phyloP scores from a whole-genome alignment of 768 basidiomycete species.

The Pleurotus tuoliensis region DNA sequence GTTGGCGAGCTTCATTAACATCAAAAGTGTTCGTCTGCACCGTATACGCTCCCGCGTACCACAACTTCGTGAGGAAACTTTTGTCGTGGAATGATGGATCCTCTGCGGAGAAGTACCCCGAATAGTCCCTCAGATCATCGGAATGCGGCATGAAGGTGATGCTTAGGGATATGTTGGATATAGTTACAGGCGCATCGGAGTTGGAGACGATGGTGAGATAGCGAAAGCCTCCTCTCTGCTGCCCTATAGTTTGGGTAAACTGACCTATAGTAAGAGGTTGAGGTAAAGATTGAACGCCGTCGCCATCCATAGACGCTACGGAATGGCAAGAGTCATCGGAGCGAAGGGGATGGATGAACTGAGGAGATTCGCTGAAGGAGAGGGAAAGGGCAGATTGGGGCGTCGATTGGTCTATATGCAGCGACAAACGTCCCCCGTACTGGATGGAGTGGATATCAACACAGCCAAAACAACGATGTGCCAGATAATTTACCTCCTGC shows the following conservation, averaged over 20 bases:
- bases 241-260: constrained; percentile 30
- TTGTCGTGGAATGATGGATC: constrained; percentile 40
- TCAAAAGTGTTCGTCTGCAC: constrained; percentile 48
- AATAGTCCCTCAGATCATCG: constrained; percentile 40
- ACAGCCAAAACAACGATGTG: not conserved
- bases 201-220: constrained; percentile 43
- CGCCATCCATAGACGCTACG: constrained; percentile 20
- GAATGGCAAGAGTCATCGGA: constrained; percentile 38
- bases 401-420: constrained; percentile 23
- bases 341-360: constrained; percentile 38
- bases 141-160: constrained; percentile 48
- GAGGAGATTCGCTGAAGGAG: constrained; percentile 46
- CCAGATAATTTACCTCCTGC: constrained; percentile 24
- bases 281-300: constrained; percentile 31
- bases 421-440: constrained; percentile 29
- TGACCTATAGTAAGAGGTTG: constrained; percentile 21
- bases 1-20: constrained; percentile 28
- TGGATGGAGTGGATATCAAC: constrained; percentile 8
- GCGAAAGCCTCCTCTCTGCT: constrained; percentile 44
- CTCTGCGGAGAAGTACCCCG: constrained; percentile 42
- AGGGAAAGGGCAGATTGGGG: constrained; percentile 34
- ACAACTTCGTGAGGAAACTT: constrained; percentile 44
- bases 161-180: constrained; percentile 38
- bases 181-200: constrained; percentile 29
- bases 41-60: constrained; percentile 55